These are phyloP conservation scores for Zygoascus sp. DNA, from an alignment of 1,139 yeast species.

Conservation along the genomic window DNA sequence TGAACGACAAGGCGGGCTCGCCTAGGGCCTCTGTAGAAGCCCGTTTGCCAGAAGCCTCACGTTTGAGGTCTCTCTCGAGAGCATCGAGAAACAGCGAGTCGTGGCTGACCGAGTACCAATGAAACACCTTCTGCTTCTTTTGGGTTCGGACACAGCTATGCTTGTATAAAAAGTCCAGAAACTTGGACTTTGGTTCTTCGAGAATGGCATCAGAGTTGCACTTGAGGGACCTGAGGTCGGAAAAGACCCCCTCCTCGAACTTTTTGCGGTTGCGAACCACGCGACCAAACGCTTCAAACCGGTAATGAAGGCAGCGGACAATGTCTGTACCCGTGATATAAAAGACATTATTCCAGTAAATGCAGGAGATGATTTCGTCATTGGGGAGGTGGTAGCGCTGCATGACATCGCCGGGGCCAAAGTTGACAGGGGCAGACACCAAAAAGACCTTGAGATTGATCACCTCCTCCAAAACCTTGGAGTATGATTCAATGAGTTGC, in stretches of 20 bases:
- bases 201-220: conserved; percentile 84
- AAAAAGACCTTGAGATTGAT: conserved; percentile 46
- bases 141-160: conserved; percentile 90
- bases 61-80: conserved; percentile 82
- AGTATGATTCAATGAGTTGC: conserved; percentile 16
- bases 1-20: conserved; percentile 42
- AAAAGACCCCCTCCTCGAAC: conserved; percentile 94
- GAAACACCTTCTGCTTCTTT: conserved; percentile 93
- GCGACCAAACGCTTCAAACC: conserved; percentile 88
- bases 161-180: conserved; percentile 76
- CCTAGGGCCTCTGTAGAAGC: conserved; percentile 39
- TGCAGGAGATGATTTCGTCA: conserved; percentile 88
- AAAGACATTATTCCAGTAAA: conserved; percentile 85
- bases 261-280: conserved; percentile 80
- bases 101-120: conserved; percentile 95
- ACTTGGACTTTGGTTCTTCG: conserved; percentile 83
- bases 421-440: conserved; percentile 90
- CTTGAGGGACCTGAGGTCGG: conserved; percentile 81
- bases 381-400: conserved; percentile 80
- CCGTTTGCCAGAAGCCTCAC: conserved; percentile 46
- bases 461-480: conserved; percentile 20
- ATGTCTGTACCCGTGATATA: conserved; percentile 96
- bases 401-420: conserved; percentile 87
- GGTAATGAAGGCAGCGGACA: conserved; percentile 83
- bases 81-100: conserved; percentile 93